A percentile compares a stretch with the other conserved stretches of the same genome.
Conservation (phyloP, 345 rosid genomes). For the Populus ilicifolia region DNA sequence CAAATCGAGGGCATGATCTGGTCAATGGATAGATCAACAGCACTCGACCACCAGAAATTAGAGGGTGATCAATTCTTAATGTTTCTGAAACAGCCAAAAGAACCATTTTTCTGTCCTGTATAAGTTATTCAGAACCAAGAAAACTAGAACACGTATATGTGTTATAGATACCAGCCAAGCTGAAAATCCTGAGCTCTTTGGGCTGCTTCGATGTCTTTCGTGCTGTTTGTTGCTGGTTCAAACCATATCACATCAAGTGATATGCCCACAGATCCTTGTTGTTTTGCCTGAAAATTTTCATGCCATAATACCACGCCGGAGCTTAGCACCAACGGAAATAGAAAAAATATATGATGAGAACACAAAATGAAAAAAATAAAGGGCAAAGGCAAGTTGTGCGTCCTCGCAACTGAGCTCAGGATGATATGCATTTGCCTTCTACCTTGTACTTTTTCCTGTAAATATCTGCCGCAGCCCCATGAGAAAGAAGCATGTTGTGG, state of each 20-base stretch:
- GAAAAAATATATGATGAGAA: background rate
- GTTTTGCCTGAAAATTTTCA: slow-evolving; percentile 44
- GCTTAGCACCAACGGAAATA: background rate
- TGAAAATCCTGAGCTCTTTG: slow-evolving; percentile 97
- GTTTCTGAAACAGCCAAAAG: background rate
- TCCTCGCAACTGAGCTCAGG: background rate
- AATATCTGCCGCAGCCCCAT: slow-evolving; percentile 55
- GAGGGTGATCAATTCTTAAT: too few relatives aligned
- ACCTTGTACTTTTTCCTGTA: slow-evolving; percentile 79
- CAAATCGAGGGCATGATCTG: too few relatives aligned
- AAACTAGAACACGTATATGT: background rate
- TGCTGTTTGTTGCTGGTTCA: slow-evolving; percentile 55
- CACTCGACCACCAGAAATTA: too few relatives aligned
- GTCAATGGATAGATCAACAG: too few relatives aligned
- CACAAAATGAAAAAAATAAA: background rate
- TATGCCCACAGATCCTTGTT: slow-evolving; percentile 69
- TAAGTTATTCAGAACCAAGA: too few relatives aligned
- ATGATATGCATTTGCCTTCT: background rate
- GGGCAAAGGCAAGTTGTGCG: background rate
- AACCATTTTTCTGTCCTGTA: too few relatives aligned
- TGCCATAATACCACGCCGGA: background rate
- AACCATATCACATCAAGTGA: slow-evolving; percentile 83
- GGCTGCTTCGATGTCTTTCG: slow-evolving; percentile 64
- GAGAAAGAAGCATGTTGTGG: slow-evolving; percentile 72
- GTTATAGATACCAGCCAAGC: slow-evolving; percentile 73